Conservation (phyloP, 768 basidiomycete genomes). For the Suillus plorans region DNA sequence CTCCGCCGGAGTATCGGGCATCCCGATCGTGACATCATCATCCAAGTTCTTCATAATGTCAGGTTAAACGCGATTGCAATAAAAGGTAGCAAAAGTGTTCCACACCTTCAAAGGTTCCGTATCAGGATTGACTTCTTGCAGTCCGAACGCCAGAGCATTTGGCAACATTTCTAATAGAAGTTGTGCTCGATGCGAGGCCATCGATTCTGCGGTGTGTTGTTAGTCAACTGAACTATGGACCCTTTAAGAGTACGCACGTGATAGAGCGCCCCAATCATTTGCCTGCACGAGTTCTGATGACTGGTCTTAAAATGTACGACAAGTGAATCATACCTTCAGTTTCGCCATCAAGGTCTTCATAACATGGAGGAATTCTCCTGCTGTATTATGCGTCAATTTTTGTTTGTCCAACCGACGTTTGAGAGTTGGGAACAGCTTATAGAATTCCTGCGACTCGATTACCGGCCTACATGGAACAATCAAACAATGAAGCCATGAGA, state of each 20-base stretch:
- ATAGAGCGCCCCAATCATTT: conserved; percentile 65
- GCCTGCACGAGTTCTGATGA: conserved; percentile 34
- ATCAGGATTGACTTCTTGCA: conserved; percentile 44
- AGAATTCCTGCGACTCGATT: conserved; percentile 62
- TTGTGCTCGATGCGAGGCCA: conserved; percentile 49
- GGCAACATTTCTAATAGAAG: conserved; percentile 41
- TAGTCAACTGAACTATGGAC: not conserved
- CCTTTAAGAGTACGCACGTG: conserved; percentile 41
- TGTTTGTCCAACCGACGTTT: conserved; percentile 51
- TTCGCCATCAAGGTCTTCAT: conserved; percentile 70
- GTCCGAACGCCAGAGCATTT: conserved; percentile 48
- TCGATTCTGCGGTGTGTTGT: conserved; percentile 37
- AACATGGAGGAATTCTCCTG: conserved; percentile 53
- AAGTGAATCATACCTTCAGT: conserved; percentile 43
- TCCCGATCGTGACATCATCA: conserved; percentile 41
- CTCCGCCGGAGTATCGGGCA: conserved; percentile 34
- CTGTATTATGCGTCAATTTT: conserved; percentile 45
- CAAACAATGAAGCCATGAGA: not conserved
- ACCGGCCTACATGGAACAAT: conserved; percentile 39
- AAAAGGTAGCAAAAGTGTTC: not conserved
- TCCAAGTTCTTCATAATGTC: conserved; percentile 46
- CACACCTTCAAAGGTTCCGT: conserved; percentile 50
- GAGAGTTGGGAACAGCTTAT: conserved; percentile 48
- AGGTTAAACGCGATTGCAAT: not conserved
- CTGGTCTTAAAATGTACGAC: not conserved